Conservation (phyloP, 768 basidiomycete species). For the Tricholoma sp. region DNA sequence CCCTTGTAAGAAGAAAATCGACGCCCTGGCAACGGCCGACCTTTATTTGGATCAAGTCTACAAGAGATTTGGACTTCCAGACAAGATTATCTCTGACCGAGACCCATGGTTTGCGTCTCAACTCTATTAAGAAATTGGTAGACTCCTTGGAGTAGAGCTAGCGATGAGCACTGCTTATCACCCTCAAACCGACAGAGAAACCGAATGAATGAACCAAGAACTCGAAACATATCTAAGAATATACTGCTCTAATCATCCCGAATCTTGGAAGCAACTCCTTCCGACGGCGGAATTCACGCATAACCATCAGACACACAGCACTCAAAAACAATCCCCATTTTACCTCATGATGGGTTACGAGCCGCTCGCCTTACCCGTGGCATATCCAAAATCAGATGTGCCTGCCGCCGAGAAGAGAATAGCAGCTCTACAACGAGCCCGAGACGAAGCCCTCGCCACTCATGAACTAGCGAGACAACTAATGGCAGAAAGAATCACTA, state of each 20-base stretch:
- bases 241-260: neutral
- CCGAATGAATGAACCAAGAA: too few relatives aligned
- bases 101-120: constrained; percentile 14
- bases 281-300: neutral
- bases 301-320: neutral
- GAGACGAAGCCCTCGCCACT: too few relatives aligned
- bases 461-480: too few relatives aligned
- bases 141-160: constrained; percentile 7
- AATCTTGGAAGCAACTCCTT: too few relatives aligned
- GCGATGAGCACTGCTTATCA: constrained; percentile 1
- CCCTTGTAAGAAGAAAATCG: too few relatives aligned
- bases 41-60: constrained; percentile 1
- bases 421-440: too few relatives aligned
- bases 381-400: neutral
- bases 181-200: constrained; percentile 1
- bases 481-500: too few relatives aligned
- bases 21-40: constrained; percentile 4
- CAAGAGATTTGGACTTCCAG: neutral
- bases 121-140: constrained; percentile 10
- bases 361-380: neutral
- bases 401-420: neutral
- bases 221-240: too few relatives aligned
- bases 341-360: neutral
- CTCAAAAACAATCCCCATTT: neutral
- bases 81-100: constrained; percentile 12